A percentile compares a stretch with the other conserved stretches of the same genome.
Evolutionary conservation across 345 rosid genomes (phyloP).

Genomic region (Eutrema yunnanense): DNA sequence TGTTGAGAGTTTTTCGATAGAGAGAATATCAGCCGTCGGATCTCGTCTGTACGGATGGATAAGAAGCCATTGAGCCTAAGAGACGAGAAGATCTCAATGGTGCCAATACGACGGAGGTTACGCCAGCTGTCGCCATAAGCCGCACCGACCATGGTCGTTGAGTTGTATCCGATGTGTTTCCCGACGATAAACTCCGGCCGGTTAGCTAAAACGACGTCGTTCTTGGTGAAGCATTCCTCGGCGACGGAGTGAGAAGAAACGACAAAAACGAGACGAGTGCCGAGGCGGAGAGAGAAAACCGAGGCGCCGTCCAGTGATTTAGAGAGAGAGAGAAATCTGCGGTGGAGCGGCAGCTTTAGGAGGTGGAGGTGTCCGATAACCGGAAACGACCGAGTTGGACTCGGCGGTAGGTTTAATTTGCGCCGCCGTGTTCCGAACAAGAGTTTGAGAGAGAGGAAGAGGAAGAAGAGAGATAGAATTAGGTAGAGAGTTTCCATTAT

Average conservation of each 20-base stretch:
- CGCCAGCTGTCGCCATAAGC: conserved; percentile 53
- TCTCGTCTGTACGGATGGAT: conserved; percentile 34
- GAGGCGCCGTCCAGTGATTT: conserved; percentile 28
- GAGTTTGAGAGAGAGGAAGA: neutral
- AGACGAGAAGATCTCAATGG: conserved; percentile 38
- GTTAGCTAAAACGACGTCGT: conserved; percentile 46
- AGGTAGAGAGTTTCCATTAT: conserved; percentile 1
- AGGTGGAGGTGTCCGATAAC: conserved; percentile 24
- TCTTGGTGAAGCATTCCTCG: conserved; percentile 38
- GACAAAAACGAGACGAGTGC: conserved; percentile 32
- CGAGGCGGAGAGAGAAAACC: conserved; percentile 39
- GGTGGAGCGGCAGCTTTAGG: conserved; percentile 25
- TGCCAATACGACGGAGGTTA: conserved; percentile 41
- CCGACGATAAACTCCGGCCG: conserved; percentile 21
- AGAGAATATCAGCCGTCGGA: conserved; percentile 16
- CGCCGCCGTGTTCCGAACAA: neutral
- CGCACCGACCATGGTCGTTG: conserved; percentile 21
- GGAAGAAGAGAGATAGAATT: neutral
- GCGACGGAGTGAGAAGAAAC: conserved; percentile 33
- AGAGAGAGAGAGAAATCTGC: conserved; percentile 2
- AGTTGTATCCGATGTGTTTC: conserved; percentile 33
- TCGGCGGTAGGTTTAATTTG: conserved; percentile 37
- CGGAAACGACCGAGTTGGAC: conserved; percentile 22
- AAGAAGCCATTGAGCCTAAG: conserved; percentile 31
- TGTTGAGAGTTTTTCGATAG: conserved; percentile 6